phyloP scores from a whole-genome alignment of 2,329 filamentous ascomycete species.

The Drechslerella coelobrocha region DNA sequence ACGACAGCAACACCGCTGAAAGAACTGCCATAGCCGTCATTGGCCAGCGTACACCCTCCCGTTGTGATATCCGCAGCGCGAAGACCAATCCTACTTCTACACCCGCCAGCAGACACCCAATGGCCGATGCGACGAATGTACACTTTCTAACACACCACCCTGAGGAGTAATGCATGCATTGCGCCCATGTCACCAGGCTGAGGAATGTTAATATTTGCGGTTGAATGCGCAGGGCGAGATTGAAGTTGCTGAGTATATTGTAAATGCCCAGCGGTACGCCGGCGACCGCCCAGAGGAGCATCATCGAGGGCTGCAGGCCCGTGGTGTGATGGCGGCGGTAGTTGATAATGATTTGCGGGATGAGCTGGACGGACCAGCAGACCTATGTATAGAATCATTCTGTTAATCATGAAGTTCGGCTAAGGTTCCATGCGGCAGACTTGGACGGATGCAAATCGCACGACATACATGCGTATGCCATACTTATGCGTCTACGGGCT shows the following conservation, averaged over 20 bases:
- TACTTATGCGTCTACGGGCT: too few species aligned
- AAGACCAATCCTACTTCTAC: constrained; percentile 68
- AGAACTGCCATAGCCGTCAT: constrained; percentile 71
- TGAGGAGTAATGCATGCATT: constrained; percentile 63
- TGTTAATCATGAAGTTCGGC: not conserved
- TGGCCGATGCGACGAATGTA: constrained; percentile 61
- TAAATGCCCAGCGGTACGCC: constrained; percentile 70
- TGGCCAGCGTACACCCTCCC: constrained; percentile 66
- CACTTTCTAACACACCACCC: constrained; percentile 65
- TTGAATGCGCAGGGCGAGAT: constrained; percentile 60
- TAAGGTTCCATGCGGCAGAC: too few species aligned
- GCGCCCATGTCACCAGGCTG: constrained; percentile 61
- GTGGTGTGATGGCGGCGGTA: constrained; percentile 70
- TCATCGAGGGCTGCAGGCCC: constrained; percentile 73
- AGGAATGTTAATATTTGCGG: constrained; percentile 61
- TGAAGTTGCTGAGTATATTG: constrained; percentile 61
- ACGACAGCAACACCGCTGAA: constrained; percentile 68
- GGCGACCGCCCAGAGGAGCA: constrained; percentile 74
- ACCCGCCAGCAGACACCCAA: constrained; percentile 67
- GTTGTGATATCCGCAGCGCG: constrained; percentile 62
- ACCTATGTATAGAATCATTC: constrained; percentile 56
- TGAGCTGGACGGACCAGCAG: constrained; percentile 73
- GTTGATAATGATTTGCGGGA: constrained; percentile 74
- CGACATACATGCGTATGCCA: too few species aligned
- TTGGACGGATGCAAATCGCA: too few species aligned